These are phyloP conservation scores for Umbelopsis sp. DNA, from an alignment of 371 early-diverging fungal genomes.

Conservation along the genomic window DNA sequence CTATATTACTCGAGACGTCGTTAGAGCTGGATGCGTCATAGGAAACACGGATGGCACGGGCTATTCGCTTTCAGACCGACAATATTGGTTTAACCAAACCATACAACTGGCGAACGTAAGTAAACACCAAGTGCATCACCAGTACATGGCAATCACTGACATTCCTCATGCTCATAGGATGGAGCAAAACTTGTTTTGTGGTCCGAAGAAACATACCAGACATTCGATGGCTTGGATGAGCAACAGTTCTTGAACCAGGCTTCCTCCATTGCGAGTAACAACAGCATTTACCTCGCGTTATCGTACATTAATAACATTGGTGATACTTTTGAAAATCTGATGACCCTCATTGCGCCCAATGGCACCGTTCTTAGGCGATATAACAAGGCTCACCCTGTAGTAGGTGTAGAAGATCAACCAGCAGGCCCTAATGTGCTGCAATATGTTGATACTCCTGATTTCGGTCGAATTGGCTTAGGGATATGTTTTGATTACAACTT, in stretches of 20 bases:
- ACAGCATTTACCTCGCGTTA: slow-evolving; percentile 45
- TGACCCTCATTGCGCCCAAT: slow-evolving; percentile 47
- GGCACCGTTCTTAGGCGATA: slow-evolving; percentile 54
- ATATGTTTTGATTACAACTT: slow-evolving; percentile 65
- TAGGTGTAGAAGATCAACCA: slow-evolving; percentile 41
- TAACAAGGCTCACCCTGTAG: slow-evolving; percentile 59
- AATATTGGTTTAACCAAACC: slow-evolving; percentile 36
- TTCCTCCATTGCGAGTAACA: slow-evolving; percentile 35
- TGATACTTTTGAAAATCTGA: slow-evolving; percentile 42
- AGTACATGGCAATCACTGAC: not conserved
- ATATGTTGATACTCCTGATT: slow-evolving; percentile 47
- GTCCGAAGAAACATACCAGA: slow-evolving; percentile 43
- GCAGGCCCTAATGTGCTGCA: slow-evolving; percentile 51
- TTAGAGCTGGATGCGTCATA: slow-evolving; percentile 41
- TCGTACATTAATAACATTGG: slow-evolving; percentile 37
- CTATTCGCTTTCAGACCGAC: slow-evolving; percentile 23
- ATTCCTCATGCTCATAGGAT: slow-evolving; percentile 2
- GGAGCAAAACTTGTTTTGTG: slow-evolving; percentile 55
- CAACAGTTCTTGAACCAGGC: slow-evolving; percentile 31
- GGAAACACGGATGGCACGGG: slow-evolving; percentile 26
- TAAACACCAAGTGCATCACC: too few relatives aligned
- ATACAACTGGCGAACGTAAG: slow-evolving; percentile 28
- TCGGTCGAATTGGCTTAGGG: slow-evolving; percentile 54
- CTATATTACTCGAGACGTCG: slow-evolving; percentile 31
- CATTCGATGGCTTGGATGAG: slow-evolving; percentile 28